Evolutionary conservation across 495 filamentous ascomycete species (phyloP).

Genomic region (Astrothelium macrocarpum): DNA sequence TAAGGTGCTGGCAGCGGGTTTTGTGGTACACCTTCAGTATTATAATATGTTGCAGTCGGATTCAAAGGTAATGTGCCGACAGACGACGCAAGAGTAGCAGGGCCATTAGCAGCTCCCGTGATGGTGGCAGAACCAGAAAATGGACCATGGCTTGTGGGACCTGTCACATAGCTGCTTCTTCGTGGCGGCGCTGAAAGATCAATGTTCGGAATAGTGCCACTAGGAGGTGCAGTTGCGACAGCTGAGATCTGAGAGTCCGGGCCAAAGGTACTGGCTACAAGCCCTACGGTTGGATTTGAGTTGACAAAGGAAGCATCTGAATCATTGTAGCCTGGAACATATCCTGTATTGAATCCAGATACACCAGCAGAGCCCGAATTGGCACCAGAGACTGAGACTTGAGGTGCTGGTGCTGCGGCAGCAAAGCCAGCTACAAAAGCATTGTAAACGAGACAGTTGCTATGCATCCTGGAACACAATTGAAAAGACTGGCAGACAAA

Average conservation of each 20-base stretch:
- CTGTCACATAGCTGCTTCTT: slow-evolving; percentile 16
- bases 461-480: not conserved
- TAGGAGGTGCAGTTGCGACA: slow-evolving; percentile 14
- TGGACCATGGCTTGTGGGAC: slow-evolving; percentile 32
- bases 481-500: not conserved
- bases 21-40: slow-evolving; percentile 57
- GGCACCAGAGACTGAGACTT: slow-evolving; percentile 11
- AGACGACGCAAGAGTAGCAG: slow-evolving; percentile 20
- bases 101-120: slow-evolving; percentile 27
- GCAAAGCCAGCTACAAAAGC: slow-evolving; percentile 18
- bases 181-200: slow-evolving; percentile 5
- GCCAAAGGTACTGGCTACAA: slow-evolving; percentile 17
- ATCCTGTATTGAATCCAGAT: slow-evolving; percentile 8
- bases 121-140: slow-evolving; percentile 31
- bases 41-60: slow-evolving; percentile 47
- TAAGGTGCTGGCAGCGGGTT: slow-evolving; percentile 60
- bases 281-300: slow-evolving; percentile 14
- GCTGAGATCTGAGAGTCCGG: slow-evolving; percentile 19
- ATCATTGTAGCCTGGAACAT: slow-evolving; percentile 28
- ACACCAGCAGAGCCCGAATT: not conserved
- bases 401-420: slow-evolving; percentile 27
- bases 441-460: not conserved
- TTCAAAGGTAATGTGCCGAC: slow-evolving; percentile 28
- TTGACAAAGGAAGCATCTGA: slow-evolving; percentile 23
- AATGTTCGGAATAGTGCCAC: slow-evolving; percentile 2